A percentile compares a stretch with the other conserved stretches of the same genome.
phyloP scores from a whole-genome alignment of 805 yeast species.

The Saturnispora silvae region DNA sequence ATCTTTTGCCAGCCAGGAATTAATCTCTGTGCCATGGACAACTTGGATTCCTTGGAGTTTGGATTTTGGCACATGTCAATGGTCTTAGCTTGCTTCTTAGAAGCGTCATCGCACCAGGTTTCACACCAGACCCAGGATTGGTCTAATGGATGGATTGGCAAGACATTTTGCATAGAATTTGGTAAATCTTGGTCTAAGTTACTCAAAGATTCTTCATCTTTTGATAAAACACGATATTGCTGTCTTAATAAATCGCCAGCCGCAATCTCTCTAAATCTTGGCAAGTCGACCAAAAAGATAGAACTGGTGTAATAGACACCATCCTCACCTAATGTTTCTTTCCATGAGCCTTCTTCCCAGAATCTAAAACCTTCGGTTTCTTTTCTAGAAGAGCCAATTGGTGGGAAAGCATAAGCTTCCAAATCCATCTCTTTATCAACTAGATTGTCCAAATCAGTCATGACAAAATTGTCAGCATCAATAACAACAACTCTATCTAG shows the following conservation, averaged over 20 bases:
- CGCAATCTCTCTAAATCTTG: constrained; percentile 46
- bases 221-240: constrained; percentile 74
- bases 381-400: constrained; percentile 71
- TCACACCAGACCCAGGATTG: constrained; percentile 92
- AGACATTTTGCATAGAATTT: constrained; percentile 62
- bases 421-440: constrained; percentile 61
- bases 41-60: constrained; percentile 65
- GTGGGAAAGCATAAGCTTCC: constrained; percentile 79
- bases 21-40: constrained; percentile 64
- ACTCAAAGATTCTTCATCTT: constrained; percentile 68
- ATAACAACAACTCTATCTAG: constrained; percentile 72
- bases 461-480: constrained; percentile 75
- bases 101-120: constrained; percentile 74
- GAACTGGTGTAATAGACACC: constrained; percentile 77
- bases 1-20: constrained; percentile 69
- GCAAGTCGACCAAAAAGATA: constrained; percentile 68
- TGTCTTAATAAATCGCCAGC: constrained; percentile 78
- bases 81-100: constrained; percentile 54
- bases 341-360: constrained; percentile 95
- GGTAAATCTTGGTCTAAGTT: constrained; percentile 90
- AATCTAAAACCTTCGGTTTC: constrained; percentile 82
- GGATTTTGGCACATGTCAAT: constrained; percentile 84
- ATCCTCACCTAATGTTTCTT: constrained; percentile 42
- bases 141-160: constrained; percentile 65
- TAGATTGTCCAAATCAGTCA: constrained; percentile 64